These are phyloP conservation scores for Hyphodiscus hymeniophilus DNA, from an alignment of 495 filamentous ascomycete species.

Conservation along the genomic window DNA sequence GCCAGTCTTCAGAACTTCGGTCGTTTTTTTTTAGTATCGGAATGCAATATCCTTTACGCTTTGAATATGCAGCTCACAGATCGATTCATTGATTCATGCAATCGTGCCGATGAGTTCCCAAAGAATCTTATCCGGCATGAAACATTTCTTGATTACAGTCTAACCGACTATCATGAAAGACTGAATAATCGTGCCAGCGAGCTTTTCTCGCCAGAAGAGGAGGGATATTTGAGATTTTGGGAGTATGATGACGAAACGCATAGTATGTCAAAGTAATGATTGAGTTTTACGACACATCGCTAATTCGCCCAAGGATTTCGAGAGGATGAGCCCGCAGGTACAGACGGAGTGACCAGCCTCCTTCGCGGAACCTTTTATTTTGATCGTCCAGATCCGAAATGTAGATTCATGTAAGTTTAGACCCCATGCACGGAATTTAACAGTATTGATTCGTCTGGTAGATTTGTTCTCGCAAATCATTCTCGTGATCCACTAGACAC, in stretches of 20 bases:
- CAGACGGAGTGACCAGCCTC: background rate
- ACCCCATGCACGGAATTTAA: background rate
- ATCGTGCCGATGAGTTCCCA: conserved; percentile 9
- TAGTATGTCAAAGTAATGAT: background rate
- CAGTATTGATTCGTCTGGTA: conserved; percentile 3
- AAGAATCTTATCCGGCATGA: conserved; percentile 9
- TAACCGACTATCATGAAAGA: conserved; percentile 3
- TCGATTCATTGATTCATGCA: conserved; percentile 4
- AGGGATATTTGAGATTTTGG: conserved; percentile 11
- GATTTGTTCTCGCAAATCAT: conserved; percentile 27
- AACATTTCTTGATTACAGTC: conserved; percentile 6
- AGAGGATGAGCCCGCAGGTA: background rate
- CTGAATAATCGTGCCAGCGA: conserved; percentile 8
- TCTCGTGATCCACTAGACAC: conserved; percentile 24
- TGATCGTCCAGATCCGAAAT: conserved; percentile 12
- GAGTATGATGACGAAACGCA: conserved; percentile 6
- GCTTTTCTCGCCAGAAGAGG: conserved; percentile 7
- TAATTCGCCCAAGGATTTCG: background rate
- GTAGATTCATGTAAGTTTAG: conserved; percentile 15
- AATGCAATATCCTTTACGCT: too few relatives aligned
- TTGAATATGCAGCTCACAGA: background rate
- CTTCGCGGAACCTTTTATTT: background rate
- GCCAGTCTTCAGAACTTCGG: too few relatives aligned
- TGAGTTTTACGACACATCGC: background rate
- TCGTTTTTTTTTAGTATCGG: too few relatives aligned